Conservation (phyloP, 106 monocot species). For the Agapanthus africanus region DNA sequence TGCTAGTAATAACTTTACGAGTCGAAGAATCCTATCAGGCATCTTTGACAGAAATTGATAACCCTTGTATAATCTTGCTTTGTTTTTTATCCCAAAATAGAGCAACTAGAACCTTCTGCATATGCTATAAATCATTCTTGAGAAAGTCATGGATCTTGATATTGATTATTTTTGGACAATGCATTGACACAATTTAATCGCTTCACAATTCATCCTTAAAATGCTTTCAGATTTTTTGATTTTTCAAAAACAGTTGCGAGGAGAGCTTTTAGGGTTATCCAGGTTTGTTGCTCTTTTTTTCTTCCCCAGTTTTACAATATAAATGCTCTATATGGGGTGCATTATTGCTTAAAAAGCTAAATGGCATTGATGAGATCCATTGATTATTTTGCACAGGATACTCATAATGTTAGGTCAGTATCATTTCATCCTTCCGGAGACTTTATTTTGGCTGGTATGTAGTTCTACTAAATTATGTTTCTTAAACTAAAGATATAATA, state of each 20-base stretch:
- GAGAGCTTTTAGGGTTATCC: slow-evolving; percentile 94
- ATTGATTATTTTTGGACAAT: background rate
- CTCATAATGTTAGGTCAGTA: slow-evolving; percentile 95
- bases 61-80: background rate
- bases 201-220: background rate
- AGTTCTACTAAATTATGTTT: background rate
- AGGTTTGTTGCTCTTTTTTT: too few relatives aligned
- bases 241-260: slow-evolving; percentile 80
- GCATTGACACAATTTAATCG: background rate
- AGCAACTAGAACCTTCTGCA: background rate
- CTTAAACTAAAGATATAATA: background rate
- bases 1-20: background rate
- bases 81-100: background rate
- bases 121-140: background rate
- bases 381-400: slow-evolving; percentile 45
- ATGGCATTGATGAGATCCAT: background rate
- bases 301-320: background rate
- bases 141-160: background rate
- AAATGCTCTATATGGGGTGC: background rate
- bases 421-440: slow-evolving; percentile 98
- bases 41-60: background rate
- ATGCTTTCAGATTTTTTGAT: slow-evolving; percentile 81
- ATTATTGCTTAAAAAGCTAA: background rate
- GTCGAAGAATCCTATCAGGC: background rate
- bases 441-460: slow-evolving; percentile 76